Base-by-base conservation (phyloP, 2,329 filamentous ascomycete species). In the Verticillium longisporum region DNA sequence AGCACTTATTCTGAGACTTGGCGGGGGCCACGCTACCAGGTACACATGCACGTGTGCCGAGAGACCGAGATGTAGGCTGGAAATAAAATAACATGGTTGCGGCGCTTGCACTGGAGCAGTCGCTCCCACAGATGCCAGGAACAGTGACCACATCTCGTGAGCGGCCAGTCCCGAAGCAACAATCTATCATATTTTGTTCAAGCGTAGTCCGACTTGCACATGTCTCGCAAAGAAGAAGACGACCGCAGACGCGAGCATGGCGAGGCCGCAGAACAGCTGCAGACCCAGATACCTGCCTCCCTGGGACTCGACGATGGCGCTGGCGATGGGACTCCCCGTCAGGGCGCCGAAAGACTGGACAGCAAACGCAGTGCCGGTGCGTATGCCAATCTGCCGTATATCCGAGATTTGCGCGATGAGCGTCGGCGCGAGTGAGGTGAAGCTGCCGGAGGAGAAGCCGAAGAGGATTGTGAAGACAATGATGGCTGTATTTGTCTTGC, bases 381-480 rank as follows among this genome's bases (percentile, higher is more conserved):
- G 79, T 1, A 87, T 82, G 14, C 90, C 90, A 37, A 92, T 87
- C 70, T 90, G 81, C 21, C 83, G 78, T 41, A 91, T 82, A 55
- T 90, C 87, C 1, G 84, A 87, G 63, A 92, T 88, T 68, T 92
- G 88, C 1, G 87, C 88, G 26, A 92, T 77, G 14, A 89, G 75
- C 0, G 87, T 81, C 0, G 89, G 86, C 0, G 78, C 78, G 18
- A 91, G 75, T 0, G 83, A 83, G 38, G 89, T 83, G 66, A 87
- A 89, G 2, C 84, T 83, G 13, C 89, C 89, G 0, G 84, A 87
- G 14, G 81, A 81, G 70, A 91, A 90, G 18, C 88, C 89, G 66
- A 89, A 92, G 6, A 90, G 72, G n/a, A 82, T 77, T 13, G 83
- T 80, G 70, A 90, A 91, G 38, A 85, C 77, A 57, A 91, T 80